phyloP scores from a whole-genome alignment of 768 basidiomycete genomes.

The Pleurotus citrinopileatus region DNA sequence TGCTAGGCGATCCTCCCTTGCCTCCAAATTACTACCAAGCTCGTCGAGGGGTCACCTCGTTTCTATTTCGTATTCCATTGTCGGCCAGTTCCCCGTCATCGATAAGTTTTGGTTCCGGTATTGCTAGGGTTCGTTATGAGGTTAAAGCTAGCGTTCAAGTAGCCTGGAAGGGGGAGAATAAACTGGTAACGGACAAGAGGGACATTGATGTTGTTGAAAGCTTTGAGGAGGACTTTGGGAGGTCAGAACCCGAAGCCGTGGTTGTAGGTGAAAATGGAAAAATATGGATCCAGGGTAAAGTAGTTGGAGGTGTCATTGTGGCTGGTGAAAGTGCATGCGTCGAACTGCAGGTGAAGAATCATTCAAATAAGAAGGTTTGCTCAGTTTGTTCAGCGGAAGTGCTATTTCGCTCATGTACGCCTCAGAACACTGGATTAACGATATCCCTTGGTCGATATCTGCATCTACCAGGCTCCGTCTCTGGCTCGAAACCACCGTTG shows the following conservation, averaged over 20 bases:
- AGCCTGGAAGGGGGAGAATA: slow-evolving; percentile 70
- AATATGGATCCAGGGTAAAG: slow-evolving; percentile 69
- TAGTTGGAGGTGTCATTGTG: slow-evolving; percentile 61
- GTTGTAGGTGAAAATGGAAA: slow-evolving; percentile 77
- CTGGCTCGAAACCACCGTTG: slow-evolving; percentile 43
- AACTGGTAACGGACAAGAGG: slow-evolving; percentile 61
- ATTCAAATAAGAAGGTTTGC: slow-evolving; percentile 72
- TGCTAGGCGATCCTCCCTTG: slow-evolving; percentile 54
- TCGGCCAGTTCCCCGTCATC: slow-evolving; percentile 68
- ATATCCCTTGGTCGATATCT: slow-evolving; percentile 61
- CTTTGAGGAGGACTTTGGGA: slow-evolving; percentile 32
- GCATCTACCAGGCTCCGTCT: slow-evolving; percentile 43
- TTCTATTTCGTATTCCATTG: slow-evolving; percentile 76
- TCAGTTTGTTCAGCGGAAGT: slow-evolving; percentile 12
- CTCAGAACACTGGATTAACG: slow-evolving; percentile 66
- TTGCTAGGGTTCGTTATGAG: slow-evolving; percentile 72
- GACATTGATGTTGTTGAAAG: slow-evolving; percentile 67
- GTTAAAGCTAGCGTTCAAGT: slow-evolving; percentile 71
- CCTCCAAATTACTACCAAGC: slow-evolving; percentile 70
- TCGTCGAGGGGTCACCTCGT: slow-evolving; percentile 72
- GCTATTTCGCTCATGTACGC: slow-evolving; percentile 1
- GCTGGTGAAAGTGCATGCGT: slow-evolving; percentile 71
- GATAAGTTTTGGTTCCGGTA: slow-evolving; percentile 65
- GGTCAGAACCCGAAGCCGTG: slow-evolving; percentile 51
- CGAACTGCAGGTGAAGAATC: slow-evolving; percentile 79